Conservation (phyloP, 2,329 filamentous ascomycete species). For the Ceratocystis cacaofunesta region DNA sequence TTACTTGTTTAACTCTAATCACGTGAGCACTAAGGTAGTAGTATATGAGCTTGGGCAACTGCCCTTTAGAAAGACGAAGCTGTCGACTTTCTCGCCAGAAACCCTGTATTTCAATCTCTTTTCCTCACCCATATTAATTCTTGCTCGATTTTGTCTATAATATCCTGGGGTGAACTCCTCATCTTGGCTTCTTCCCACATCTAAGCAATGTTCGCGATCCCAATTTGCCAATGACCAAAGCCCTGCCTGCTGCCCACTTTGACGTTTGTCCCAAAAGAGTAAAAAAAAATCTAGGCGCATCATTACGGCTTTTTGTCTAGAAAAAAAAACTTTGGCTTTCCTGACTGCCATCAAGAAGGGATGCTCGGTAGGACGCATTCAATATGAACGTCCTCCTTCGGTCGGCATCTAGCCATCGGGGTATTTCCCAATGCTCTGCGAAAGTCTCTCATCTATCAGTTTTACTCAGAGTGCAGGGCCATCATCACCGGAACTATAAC, state of each 20-base stretch:
- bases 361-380: not conserved
- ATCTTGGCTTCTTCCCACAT: not conserved
- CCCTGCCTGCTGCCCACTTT: not conserved
- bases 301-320: not conserved
- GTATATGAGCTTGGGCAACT: not conserved
- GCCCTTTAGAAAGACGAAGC: not conserved
- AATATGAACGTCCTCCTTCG: slow-evolving; percentile 15
- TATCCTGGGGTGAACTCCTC: not conserved
- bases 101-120: not conserved
- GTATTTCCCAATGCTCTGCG: not conserved
- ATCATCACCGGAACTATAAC: not conserved
- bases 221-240: not conserved
- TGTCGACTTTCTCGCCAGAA: not conserved
- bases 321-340: not conserved
- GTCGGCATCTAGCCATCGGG: slow-evolving; percentile 3
- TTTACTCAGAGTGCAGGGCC: not conserved
- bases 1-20: not conserved
- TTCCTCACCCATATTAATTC: not conserved
- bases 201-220: not conserved
- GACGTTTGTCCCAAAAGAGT: not conserved
- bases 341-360: not conserved
- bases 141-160: not conserved
- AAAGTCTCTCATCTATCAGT: not conserved
- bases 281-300: not conserved
- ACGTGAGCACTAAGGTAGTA: not conserved